These are phyloP conservation scores for Macrocybe gigantea DNA, from an alignment of 768 basidiomycete genomes.

Conservation along the genomic window DNA sequence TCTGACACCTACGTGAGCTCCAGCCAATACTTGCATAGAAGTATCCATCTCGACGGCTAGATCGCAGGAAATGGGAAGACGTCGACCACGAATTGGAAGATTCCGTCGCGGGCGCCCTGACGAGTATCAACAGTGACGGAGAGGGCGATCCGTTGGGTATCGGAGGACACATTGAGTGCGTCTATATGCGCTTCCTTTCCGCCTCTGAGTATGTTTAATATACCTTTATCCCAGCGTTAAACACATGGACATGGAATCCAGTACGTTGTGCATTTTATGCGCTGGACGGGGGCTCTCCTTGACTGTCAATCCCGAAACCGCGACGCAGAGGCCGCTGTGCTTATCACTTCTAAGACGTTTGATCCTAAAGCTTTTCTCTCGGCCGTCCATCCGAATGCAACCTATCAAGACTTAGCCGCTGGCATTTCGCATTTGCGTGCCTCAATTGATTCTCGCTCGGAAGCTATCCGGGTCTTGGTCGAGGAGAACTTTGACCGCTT, in stretches of 20 bases:
- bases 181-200: background rate
- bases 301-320: background rate
- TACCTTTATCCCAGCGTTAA: conserved; percentile 35
- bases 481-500: conserved; percentile 98
- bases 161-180: conserved; percentile 57
- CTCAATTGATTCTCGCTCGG: conserved; percentile 86
- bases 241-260: conserved; percentile 73
- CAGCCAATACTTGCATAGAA: no score
- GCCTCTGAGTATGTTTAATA: conserved; percentile 5
- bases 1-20: conserved; percentile 63
- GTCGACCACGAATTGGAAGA: conserved; percentile 82
- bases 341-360: conserved; percentile 90
- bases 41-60: background rate
- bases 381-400: conserved; percentile 88
- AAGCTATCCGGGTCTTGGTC: conserved; percentile 91
- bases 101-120: conserved; percentile 62
- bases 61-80: conserved; percentile 79
- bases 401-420: conserved; percentile 81
- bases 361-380: conserved; percentile 93
- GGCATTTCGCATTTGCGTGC: conserved; percentile 71
- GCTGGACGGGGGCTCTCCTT: background rate
- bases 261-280: conserved; percentile 32
- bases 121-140: conserved; percentile 49
- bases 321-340: conserved; percentile 64
- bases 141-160: conserved; percentile 80